These are phyloP conservation scores for Brassica cretica DNA, from an alignment of 345 rosid species.

Conservation along the genomic window DNA sequence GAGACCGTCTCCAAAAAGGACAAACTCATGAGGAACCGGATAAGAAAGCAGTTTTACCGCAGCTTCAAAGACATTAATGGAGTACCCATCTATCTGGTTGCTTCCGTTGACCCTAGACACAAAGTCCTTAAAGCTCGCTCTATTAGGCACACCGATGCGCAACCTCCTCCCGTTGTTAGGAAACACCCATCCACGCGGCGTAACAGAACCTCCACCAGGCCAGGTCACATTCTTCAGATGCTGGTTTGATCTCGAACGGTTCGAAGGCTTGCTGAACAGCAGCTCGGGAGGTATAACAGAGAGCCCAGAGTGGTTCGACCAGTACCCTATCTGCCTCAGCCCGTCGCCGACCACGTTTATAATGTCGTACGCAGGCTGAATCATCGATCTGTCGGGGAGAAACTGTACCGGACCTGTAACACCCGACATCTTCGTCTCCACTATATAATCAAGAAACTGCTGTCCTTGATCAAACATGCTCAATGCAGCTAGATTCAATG, in stretches of 20 bases:
- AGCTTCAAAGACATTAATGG: conserved; percentile 72
- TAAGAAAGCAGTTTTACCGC: conserved; percentile 72
- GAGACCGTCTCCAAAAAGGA: conserved; percentile 78
- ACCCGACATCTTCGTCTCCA: conserved; percentile 71
- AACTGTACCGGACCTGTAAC: conserved; percentile 67
- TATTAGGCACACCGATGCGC: conserved; percentile 74
- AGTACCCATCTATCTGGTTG: conserved; percentile 65
- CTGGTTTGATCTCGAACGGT: conserved; percentile 75
- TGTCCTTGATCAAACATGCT: conserved; percentile 75
- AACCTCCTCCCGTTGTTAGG: conserved; percentile 75
- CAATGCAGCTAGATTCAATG: conserved; percentile 67
- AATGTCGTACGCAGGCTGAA: conserved; percentile 70
- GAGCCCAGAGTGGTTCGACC: conserved; percentile 89
- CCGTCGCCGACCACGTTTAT: conserved; percentile 55
- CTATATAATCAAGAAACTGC: conserved; percentile 52
- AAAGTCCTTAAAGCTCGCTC: conserved; percentile 61
- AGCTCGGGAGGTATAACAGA: conserved; percentile 76
- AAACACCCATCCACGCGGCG: conserved; percentile 94
- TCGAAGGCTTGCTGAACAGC: conserved; percentile 57
- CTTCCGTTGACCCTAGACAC: conserved; percentile 53
- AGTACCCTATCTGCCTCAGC: conserved; percentile 64
- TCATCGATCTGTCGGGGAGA: conserved; percentile 55
- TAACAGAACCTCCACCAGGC: conserved; percentile 71
- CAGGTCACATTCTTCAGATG: conserved; percentile 61
- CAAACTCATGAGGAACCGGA: conserved; percentile 71